These are phyloP conservation scores for Beauveria asiatica DNA, from an alignment of 2,329 filamentous ascomycete species.

Conservation along the genomic window DNA sequence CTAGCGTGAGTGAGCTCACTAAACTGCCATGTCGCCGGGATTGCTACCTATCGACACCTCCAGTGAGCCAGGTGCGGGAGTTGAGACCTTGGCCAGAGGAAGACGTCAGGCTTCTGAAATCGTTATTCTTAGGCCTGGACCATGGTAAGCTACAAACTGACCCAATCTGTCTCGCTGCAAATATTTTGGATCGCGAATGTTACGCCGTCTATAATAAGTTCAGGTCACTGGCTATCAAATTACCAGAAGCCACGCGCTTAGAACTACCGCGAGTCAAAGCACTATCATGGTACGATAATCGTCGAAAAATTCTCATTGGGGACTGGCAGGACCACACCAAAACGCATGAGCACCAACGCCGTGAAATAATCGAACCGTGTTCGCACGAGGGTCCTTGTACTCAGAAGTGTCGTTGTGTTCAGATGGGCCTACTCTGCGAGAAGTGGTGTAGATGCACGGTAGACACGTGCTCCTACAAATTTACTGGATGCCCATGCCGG, in stretches of 20 bases:
- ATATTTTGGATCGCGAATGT: conserved; percentile 43
- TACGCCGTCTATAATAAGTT: conserved; percentile 38
- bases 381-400: conserved; percentile 61
- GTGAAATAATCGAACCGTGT: conserved; percentile 56
- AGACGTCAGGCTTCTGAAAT: conserved; percentile 39
- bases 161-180: conserved; percentile 41
- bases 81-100: conserved; percentile 35
- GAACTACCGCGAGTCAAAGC: conserved; percentile 33
- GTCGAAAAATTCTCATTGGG: conserved; percentile 43
- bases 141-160: conserved; percentile 32
- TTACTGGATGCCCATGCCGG: conserved; percentile 59
- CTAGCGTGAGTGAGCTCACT: not conserved
- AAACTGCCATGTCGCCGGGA: not conserved
- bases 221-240: conserved; percentile 17
- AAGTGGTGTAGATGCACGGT: conserved; percentile 59
- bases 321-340: conserved; percentile 49
- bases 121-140: conserved; percentile 34
- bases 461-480: conserved; percentile 52
- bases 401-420: conserved; percentile 54
- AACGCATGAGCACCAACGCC: conserved; percentile 46
- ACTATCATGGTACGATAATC: conserved; percentile 48
- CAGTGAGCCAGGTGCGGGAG: not conserved
- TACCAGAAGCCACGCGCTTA: conserved; percentile 18
- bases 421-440: conserved; percentile 57
- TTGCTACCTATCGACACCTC: not conserved